Evolutionary conservation across 2,329 filamentous ascomycete genomes (phyloP).

Genomic region (Fusarium clavum): DNA sequence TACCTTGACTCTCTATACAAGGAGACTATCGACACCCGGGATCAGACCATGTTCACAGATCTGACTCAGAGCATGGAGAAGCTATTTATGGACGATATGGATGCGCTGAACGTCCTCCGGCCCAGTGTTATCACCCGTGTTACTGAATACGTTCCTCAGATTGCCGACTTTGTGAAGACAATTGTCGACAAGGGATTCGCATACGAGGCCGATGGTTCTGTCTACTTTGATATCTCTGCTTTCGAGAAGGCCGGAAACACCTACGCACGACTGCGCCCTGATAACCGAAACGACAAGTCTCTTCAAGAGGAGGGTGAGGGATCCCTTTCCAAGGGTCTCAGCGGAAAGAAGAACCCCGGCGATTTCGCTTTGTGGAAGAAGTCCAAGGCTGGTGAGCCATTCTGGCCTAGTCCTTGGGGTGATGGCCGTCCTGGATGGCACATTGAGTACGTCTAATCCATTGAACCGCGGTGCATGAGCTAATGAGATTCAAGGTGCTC

Average conservation of each 20-base stretch:
- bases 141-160: conserved; percentile 91
- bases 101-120: conserved; percentile 82
- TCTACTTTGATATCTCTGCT: conserved; percentile 91
- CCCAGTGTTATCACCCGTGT: conserved; percentile 88
- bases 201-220: conserved; percentile 84
- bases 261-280: conserved; percentile 87
- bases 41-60: conserved; percentile 83
- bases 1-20: conserved; percentile 81
- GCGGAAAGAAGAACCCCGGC: conserved; percentile 77
- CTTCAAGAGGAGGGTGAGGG: conserved; percentile 92
- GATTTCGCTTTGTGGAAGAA: conserved; percentile 97
- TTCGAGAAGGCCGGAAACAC: conserved; percentile 88
- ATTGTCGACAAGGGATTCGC: conserved; percentile 89
- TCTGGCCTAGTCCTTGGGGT: conserved; percentile 90
- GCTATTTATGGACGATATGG: conserved; percentile 91
- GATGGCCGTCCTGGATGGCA: conserved; percentile 93
- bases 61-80: conserved; percentile 87
- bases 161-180: conserved; percentile 84
- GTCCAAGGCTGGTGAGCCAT: conserved; percentile 90
- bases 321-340: conserved; percentile 72
- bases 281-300: conserved; percentile 84
- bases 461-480: not conserved
- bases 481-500: conserved; percentile 67
- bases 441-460: conserved; percentile 70
- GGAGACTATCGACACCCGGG: conserved; percentile 69